These are phyloP conservation scores for Ascochyta fabae DNA, from an alignment of 2,329 filamentous ascomycete genomes.

Conservation along the genomic window DNA sequence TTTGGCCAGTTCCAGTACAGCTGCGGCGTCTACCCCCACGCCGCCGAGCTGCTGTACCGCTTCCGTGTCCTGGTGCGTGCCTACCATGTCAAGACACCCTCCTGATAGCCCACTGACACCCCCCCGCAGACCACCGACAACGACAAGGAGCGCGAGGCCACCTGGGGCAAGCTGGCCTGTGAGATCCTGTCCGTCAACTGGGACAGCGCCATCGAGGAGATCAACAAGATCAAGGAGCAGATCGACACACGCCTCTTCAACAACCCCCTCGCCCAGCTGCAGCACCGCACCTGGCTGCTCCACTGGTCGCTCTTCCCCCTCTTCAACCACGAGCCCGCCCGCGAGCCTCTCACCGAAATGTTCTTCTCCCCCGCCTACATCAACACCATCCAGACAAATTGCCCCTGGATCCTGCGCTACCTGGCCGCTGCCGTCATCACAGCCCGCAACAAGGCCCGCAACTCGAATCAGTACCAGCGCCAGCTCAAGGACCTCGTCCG, in stretches of 20 bases:
- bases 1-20: conserved; percentile 98
- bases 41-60: conserved; percentile 92
- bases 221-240: conserved; percentile 69
- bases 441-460: conserved; percentile 70
- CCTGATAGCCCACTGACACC: too few species aligned
- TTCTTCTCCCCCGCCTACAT: conserved; percentile 98
- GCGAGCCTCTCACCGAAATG: conserved; percentile 90
- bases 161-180: conserved; percentile 96
- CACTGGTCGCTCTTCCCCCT: conserved; percentile 99
- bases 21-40: conserved; percentile 90
- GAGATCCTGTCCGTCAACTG: conserved; percentile 96
- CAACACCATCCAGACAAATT: conserved; percentile 98
- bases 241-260: conserved; percentile 96
- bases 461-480: conserved; percentile 94
- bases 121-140: conserved; percentile 79
- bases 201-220: conserved; percentile 78
- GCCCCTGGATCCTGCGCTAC: conserved; percentile 96
- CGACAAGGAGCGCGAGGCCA: conserved; percentile 94
- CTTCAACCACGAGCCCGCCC: conserved; percentile 94
- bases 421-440: conserved; percentile 94
- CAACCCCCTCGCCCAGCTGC: conserved; percentile 93
- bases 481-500: conserved; percentile 97
- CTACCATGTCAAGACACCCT: neutral
- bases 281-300: conserved; percentile 95
- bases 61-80: conserved; percentile 79